Base-by-base conservation (phyloP, 1,284 basidiomycete species). In the Microbotryum lychnidis-dioicae region DNA sequence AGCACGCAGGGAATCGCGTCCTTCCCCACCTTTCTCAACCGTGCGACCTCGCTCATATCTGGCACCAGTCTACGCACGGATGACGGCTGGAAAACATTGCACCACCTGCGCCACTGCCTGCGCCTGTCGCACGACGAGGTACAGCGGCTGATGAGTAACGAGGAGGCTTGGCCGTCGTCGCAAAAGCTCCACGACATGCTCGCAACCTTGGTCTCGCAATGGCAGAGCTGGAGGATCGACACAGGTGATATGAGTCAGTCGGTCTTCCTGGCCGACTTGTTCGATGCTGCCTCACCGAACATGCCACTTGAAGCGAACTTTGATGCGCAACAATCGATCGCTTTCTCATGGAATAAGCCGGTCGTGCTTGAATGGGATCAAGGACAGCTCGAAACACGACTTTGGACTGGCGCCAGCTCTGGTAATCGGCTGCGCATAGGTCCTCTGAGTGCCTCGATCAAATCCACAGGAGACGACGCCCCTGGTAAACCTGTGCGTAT, bases 21-120 rank as follows among this genome's bases (percentile, higher is more conserved):
- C 4, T 87, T 91, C 72, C 85, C 86, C 5, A 25, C 78, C 86
- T 45, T 88, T 87, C 25, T 83, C 84, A 50, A 87, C 83, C 50
- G 87, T 87, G 87, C 87, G 4, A 87, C 87, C 2, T 88, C 84
- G 71, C 79, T 90, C 47, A 81, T 90, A 31, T 75, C 79, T 14
- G 86, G 87, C 4, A 80, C 83, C 56, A 73, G 78, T 48, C 71
- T 89, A 50, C 84, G 88, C 31, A 81, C 80, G 27, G 82, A 87
- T 66, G 75, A 79, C 2, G 77, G 78, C 4, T 87, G 87, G 77
- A 84, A 83, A 65, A 82, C 89, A 58, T 75, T 89, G 29, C 83
- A 86, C 62, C 83, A 88, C 70, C 78, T 89, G 44, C 84, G 87
- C 14, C 79, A 81, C 66, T 63, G 57, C 29, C 50, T 59, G 4